Base-by-base conservation (phyloP, 805 yeast genomes). In the Metschnikowia reukaufii region DNA sequence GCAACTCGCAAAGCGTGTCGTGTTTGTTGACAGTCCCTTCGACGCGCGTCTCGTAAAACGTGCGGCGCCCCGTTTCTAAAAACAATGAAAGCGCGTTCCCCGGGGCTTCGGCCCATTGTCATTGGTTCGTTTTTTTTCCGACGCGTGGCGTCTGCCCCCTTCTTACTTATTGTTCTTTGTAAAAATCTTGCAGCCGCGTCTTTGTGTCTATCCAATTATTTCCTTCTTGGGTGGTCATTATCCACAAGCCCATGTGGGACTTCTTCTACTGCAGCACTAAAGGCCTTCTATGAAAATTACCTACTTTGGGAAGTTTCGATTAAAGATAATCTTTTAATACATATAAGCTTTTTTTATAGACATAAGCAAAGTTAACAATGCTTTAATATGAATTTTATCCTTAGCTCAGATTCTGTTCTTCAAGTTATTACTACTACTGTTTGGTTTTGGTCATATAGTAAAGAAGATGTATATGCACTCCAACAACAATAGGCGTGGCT, bases 21-120 rank as follows among this genome's bases (percentile, higher is more conserved):
- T 40, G 50, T 43, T 39, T 47, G 40, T 37, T 42, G 29, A 20
- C 44, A 36, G 47, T 43, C 38, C 50, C 50, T 47, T 37, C 47
- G 50, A 36, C 50, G 49, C 49, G 47, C 39, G 42, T 20, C 46
- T 34, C 45, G 45, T 36, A 20, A 34, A 42, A 4, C 17, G 36
- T 20, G 45, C 40, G 25, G 16, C n/a, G 19, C n/a, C 17, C 36
- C 20, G 25, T n/a, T 16, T 21, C 17, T 10, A 15, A 25, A 8
- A 20, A 32, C 37, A 23, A 39, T 21, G 16, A 27, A 39, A 31
- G 13, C 43, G 43, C 43, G 43, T 39, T 29, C 27, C 9, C 8
- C 35, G 7, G 16, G 17, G 16, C 29, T 10, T 15, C 7, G 6
- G 29, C 29, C 27, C 15, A 3, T 4, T 36, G 29, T 36, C 29